Evolutionary conservation across 306 rosid species (phyloP).

Genomic region (Corylus heterophylla): DNA sequence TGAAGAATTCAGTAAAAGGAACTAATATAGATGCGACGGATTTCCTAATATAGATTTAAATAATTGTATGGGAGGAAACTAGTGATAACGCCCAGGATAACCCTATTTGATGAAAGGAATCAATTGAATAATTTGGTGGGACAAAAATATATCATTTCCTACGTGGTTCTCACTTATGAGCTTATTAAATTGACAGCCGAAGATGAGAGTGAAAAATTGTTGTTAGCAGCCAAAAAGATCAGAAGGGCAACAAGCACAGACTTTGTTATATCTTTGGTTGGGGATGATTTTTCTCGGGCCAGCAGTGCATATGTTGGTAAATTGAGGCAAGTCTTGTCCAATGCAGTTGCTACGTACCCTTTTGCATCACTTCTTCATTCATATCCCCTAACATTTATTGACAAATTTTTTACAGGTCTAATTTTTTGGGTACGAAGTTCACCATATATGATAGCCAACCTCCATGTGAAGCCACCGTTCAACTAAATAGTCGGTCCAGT

Average conservation of each 20-base stretch:
- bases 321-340: slow-evolving; percentile 59
- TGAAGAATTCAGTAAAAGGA: neutral
- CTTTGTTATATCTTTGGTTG: slow-evolving; percentile 63
- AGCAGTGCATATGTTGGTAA: slow-evolving; percentile 69
- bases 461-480: slow-evolving; percentile 38
- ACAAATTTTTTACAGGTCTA: slow-evolving; percentile 63
- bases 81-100: neutral
- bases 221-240: slow-evolving; percentile 79
- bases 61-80: neutral
- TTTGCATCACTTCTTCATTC: slow-evolving; percentile 10
- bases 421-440: slow-evolving; percentile 79
- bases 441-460: slow-evolving; percentile 62
- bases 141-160: slow-evolving; percentile 1
- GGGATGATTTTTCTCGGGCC: slow-evolving; percentile 69
- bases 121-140: slow-evolving; percentile 19
- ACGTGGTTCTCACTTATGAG: slow-evolving; percentile 23
- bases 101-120: slow-evolving; percentile 8
- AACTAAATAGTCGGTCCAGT: slow-evolving; percentile 39
- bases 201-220: slow-evolving; percentile 59
- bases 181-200: slow-evolving; percentile 57
- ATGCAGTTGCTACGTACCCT: slow-evolving; percentile 1
- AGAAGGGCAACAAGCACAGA: slow-evolving; percentile 76
- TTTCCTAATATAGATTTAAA: neutral
- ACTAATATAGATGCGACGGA: neutral
- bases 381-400: slow-evolving; percentile 22